Conservation (phyloP, 192 early-diverging fungal species). For the Chytriomyces confervae region DNA sequence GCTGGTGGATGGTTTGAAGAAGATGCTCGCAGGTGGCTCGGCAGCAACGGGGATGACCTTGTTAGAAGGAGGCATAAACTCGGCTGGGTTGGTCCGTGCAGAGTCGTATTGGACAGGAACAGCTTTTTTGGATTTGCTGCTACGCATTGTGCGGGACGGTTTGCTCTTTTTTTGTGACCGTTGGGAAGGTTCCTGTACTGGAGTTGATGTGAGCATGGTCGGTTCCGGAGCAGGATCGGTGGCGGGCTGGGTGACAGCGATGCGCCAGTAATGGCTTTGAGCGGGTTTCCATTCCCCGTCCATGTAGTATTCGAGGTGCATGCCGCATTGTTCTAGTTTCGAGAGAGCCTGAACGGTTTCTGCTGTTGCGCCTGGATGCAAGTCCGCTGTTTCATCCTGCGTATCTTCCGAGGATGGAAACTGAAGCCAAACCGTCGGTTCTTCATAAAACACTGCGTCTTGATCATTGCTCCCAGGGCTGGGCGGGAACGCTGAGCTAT, state of each 20-base stretch:
- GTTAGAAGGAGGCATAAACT: neutral
- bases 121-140: no score
- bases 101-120: no score
- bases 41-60: slow-evolving; percentile 13
- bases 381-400: neutral
- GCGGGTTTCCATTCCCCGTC: slow-evolving; percentile 27
- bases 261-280: slow-evolving; percentile 16
- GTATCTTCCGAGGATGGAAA: neutral
- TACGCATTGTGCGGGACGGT: neutral
- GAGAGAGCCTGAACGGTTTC: neutral
- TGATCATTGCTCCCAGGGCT: neutral
- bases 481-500: neutral
- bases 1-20: neutral
- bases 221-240: neutral
- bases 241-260: neutral
- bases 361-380: neutral
- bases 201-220: neutral
- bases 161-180: neutral
- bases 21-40: slow-evolving; percentile 2
- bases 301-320: slow-evolving; percentile 20
- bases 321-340: neutral
- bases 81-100: no score
- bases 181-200: neutral
- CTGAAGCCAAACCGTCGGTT: neutral
- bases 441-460: neutral